A percentile compares a stretch with the other conserved stretches of the same genome.
Evolutionary conservation across 768 basidiomycete genomes (phyloP).

Genomic region (Gelatoporia subvermispora): DNA sequence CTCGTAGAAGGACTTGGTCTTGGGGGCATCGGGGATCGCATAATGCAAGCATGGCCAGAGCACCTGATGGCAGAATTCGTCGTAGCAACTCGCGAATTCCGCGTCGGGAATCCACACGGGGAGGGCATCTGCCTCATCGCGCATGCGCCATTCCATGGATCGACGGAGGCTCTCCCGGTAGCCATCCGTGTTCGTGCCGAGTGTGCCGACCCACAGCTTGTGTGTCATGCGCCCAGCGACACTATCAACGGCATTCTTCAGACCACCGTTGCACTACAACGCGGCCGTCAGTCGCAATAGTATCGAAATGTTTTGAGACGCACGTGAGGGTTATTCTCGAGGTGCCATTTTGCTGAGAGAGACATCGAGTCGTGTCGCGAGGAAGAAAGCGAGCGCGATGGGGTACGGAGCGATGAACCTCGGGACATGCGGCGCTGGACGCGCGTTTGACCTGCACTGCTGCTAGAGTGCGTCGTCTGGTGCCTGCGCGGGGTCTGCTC

Average conservation of each 20-base stretch:
- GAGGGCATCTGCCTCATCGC: constrained; percentile 34
- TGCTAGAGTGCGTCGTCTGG: constrained; percentile 42
- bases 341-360: constrained; percentile 34
- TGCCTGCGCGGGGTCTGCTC: constrained; percentile 24
- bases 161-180: constrained; percentile 52
- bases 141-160: constrained; percentile 49
- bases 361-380: constrained; percentile 42
- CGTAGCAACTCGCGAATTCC: constrained; percentile 76
- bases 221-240: constrained; percentile 48
- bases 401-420: constrained; percentile 6
- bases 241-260: constrained; percentile 74
- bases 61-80: constrained; percentile 81
- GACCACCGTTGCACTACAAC: constrained; percentile 66
- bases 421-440: constrained; percentile 21
- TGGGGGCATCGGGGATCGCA: constrained; percentile 82
- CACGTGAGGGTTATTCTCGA: constrained; percentile 56
- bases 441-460: constrained; percentile 17
- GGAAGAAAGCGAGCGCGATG: constrained; percentile 18
- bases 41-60: constrained; percentile 88
- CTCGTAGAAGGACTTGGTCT: constrained; percentile 77
- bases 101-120: constrained; percentile 81
- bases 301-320: not conserved
- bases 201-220: constrained; percentile 65
- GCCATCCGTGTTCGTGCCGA: constrained; percentile 66
- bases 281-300: not conserved